Conservation (phyloP, 192 early-diverging fungal genomes). For the Backusella morwellensis region DNA sequence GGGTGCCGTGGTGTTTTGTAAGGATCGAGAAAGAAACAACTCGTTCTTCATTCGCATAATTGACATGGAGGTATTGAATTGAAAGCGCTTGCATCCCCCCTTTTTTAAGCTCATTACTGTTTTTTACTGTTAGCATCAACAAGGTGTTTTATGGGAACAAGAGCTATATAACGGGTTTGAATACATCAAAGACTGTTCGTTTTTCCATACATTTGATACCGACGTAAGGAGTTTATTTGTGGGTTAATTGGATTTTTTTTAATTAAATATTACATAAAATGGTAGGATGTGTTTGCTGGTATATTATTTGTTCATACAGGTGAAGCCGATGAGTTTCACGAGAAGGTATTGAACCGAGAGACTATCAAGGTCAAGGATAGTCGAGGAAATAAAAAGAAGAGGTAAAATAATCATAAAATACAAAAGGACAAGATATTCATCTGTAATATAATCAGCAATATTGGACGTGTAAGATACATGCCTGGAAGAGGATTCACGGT, state of each 20-base stretch:
- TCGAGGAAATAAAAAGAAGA: conserved; percentile 9
- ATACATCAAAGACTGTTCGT: conserved; percentile 58
- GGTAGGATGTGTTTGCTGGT: conserved; percentile 58
- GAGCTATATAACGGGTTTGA: conserved; percentile 75
- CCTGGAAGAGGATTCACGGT: conserved; percentile 57
- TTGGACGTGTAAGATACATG: conserved; percentile 58
- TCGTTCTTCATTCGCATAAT: conserved; percentile 66
- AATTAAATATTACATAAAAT: neutral
- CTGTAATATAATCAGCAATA: conserved; percentile 27
- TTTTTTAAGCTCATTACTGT: neutral
- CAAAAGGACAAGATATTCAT: neutral
- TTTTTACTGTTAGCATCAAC: conserved; percentile 34
- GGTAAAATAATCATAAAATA: neutral
- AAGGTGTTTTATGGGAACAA: conserved; percentile 75
- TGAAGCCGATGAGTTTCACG: conserved; percentile 63
- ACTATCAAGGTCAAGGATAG: neutral
- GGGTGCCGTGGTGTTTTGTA: conserved; percentile 71
- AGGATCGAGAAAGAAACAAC: conserved; percentile 58
- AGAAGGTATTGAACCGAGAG: conserved; percentile 38
- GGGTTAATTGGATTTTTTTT: neutral
- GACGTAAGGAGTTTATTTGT: conserved; percentile 46
- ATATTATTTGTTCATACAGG: conserved; percentile 70
- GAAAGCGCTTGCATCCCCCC: neutral
- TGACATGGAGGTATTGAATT: conserved; percentile 50
- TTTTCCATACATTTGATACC: conserved; percentile 70